These are phyloP conservation scores for Royoungia palumana DNA, from an alignment of 768 basidiomycete genomes.

Conservation along the genomic window DNA sequence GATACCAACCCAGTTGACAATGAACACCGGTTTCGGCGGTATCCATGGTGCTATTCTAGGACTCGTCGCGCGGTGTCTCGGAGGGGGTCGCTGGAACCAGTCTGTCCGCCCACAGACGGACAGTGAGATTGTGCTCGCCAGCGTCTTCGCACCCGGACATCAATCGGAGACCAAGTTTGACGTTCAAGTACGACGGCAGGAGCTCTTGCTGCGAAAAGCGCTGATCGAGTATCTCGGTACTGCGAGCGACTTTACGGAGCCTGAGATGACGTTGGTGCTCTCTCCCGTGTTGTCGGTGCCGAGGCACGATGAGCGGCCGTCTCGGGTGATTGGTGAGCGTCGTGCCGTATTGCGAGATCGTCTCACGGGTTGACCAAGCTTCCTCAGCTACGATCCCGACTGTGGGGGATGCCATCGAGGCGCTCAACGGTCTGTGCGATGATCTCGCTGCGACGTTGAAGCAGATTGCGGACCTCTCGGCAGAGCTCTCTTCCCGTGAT, in stretches of 20 bases:
- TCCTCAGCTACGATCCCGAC: conserved; percentile 68
- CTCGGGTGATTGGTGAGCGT: conserved; percentile 55
- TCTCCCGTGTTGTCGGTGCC: conserved; percentile 62
- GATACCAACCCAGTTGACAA: conserved; percentile 40
- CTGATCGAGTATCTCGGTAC: conserved; percentile 66
- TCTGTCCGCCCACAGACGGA: conserved; percentile 64
- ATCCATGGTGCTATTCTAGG: conserved; percentile 77
- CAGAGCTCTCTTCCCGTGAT: conserved; percentile 71
- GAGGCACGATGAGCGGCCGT: conserved; percentile 53
- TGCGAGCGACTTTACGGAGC: conserved; percentile 75
- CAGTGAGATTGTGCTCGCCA: conserved; percentile 54
- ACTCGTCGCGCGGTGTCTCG: conserved; percentile 70
- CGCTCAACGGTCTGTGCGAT: conserved; percentile 57
- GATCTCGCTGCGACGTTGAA: conserved; percentile 61
- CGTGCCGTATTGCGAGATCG: neutral
- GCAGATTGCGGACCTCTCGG: conserved; percentile 63
- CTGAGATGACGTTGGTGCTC: conserved; percentile 67
- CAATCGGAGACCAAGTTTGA: conserved; percentile 59
- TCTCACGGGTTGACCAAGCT: neutral
- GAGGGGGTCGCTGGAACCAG: conserved; percentile 54
- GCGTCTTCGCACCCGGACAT: conserved; percentile 52
- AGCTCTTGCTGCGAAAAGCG: conserved; percentile 56
- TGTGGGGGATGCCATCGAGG: conserved; percentile 68
- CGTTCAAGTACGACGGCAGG: conserved; percentile 49
- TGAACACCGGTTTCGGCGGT: conserved; percentile 78